These are phyloP conservation scores for Boletus fagicola DNA, from an alignment of 768 basidiomycete species.

Conservation along the genomic window DNA sequence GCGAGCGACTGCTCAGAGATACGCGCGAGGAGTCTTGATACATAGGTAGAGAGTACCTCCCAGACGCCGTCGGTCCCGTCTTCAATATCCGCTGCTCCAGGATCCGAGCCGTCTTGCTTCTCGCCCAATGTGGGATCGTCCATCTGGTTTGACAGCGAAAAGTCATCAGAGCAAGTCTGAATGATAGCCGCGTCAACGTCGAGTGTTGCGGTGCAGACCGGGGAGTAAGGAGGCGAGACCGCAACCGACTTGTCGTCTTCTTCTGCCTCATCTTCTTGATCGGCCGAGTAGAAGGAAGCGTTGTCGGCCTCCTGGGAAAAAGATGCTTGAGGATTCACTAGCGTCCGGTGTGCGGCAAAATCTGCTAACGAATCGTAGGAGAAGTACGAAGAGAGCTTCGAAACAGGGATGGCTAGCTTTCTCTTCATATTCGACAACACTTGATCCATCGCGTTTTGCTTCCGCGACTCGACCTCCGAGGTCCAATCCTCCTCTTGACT, in stretches of 20 bases:
- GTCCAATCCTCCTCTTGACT: slow-evolving; percentile 9
- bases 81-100: background rate
- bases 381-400: slow-evolving; percentile 5
- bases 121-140: background rate
- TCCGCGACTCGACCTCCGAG: slow-evolving; percentile 5
- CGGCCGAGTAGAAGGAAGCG: background rate
- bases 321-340: background rate
- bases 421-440: slow-evolving; percentile 4
- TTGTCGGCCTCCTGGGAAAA: background rate
- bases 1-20: slow-evolving; percentile 8
- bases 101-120: background rate
- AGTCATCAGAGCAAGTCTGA: background rate
- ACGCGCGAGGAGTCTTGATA: background rate
- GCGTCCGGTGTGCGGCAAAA: background rate
- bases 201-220: background rate
- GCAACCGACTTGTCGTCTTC: background rate
- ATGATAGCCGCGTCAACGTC: background rate
- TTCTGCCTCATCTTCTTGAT: background rate
- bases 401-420: slow-evolving; percentile 3
- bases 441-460: slow-evolving; percentile 2
- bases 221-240: background rate
- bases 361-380: slow-evolving; percentile 2
- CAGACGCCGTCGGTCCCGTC: background rate
- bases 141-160: background rate
- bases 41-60: background rate